These are phyloP conservation scores for Pythium myriotylum DNA, from an alignment of 352 stramenopile genomes.

Conservation along the genomic window DNA sequence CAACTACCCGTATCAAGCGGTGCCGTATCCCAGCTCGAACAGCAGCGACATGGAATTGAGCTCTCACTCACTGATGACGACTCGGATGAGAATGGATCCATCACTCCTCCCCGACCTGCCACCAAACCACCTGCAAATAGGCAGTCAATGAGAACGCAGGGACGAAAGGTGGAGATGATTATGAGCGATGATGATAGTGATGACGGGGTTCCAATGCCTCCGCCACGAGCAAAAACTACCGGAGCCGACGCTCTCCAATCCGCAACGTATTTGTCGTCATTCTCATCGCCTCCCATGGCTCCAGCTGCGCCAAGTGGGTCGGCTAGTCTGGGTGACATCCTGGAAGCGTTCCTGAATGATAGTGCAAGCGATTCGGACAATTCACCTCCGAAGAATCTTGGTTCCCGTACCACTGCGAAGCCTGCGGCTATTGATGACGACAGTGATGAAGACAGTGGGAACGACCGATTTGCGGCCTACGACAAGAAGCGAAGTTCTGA, in stretches of 20 bases:
- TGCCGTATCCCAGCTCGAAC: constrained; percentile 1
- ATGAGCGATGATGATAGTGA: constrained; percentile 31
- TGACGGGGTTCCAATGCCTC: background rate
- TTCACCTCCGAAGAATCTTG: background rate
- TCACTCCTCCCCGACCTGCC: no score
- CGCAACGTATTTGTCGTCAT: background rate
- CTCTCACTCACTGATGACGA: constrained; percentile 8
- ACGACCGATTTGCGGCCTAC: constrained; percentile 54
- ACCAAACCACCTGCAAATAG: background rate
- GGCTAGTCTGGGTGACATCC: constrained; percentile 32
- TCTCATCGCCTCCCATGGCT: constrained; percentile 18
- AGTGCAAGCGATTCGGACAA: constrained; percentile 50
- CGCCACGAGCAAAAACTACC: background rate
- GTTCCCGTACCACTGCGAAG: background rate
- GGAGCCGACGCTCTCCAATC: background rate
- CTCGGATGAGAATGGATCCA: constrained; percentile 6
- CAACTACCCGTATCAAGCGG: background rate
- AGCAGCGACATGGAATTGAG: background rate
- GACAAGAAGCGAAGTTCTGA: constrained; percentile 25
- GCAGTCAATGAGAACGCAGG: background rate
- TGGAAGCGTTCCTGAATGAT: constrained; percentile 70
- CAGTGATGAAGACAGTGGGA: constrained; percentile 28
- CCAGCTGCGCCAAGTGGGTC: constrained; percentile 1
- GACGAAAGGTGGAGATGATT: constrained; percentile 25
- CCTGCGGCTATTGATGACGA: constrained; percentile 7